Evolutionary conservation across 768 basidiomycete genomes (phyloP).

Genomic region (Butyriboletus loyo): DNA sequence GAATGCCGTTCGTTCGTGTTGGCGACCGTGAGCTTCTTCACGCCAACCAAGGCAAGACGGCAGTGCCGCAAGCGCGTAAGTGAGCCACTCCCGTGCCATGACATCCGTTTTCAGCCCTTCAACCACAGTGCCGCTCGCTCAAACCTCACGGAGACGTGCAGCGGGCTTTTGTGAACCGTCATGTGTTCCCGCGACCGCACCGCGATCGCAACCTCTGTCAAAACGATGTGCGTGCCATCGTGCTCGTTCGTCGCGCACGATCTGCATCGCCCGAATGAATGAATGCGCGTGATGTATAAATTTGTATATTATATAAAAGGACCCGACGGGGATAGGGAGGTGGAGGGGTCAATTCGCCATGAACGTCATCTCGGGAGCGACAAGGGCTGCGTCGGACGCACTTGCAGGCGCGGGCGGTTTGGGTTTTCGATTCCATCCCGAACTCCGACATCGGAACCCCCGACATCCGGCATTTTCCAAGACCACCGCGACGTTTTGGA

Average conservation of each 20-base stretch:
- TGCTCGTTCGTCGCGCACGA: constrained; percentile 1
- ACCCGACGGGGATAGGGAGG: constrained; percentile 18
- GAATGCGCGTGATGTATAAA: constrained; percentile 1
- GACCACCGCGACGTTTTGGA: not conserved
- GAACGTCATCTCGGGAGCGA: constrained; percentile 28
- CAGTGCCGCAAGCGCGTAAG: constrained; percentile 5
- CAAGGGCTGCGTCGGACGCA: constrained; percentile 8
- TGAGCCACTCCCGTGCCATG: not conserved
- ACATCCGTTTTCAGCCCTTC: not conserved
- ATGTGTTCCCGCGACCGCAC: constrained; percentile 25
- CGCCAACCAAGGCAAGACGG: not conserved
- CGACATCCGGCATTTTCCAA: constrained; percentile 17
- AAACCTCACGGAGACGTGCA: constrained; percentile 2
- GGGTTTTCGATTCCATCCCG: constrained; percentile 5
- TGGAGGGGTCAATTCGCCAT: constrained; percentile 5
- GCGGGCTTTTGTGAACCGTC: constrained; percentile 10
- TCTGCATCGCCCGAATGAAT: not conserved
- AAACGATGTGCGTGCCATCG: too few relatives aligned
- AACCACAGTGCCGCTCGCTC: not conserved
- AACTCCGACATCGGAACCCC: not conserved
- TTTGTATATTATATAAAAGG: constrained; percentile 11
- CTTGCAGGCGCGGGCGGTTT: not conserved
- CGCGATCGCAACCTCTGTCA: constrained; percentile 25
- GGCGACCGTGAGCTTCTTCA: not conserved
- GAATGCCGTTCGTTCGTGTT: not conserved